Evolutionary conservation across 192 early-diverging fungal genomes (phyloP), one percentile per base, ranked within the genome.

Genomic region (Thamnidium elegans): DNA sequence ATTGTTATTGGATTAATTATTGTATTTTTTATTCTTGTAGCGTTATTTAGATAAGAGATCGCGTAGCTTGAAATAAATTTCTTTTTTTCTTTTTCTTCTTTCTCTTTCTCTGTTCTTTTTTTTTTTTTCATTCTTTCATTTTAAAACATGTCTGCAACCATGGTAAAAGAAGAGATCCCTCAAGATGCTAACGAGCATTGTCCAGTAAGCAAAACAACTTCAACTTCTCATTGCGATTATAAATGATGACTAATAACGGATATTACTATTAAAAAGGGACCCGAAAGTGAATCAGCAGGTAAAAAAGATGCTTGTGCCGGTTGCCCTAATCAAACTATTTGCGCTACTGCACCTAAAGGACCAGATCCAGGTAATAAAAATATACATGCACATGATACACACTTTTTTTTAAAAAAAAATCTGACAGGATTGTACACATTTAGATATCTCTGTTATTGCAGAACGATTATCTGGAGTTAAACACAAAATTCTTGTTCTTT

Each of bases 401-500:
- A 55, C 26, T 46, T 46, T 31, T 7, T 46, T 46, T 31, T 7
- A 55, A 32, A 26, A 13, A n/a, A 44, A 55, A 4, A 50, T 26
- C 26, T 26, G 26, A 26, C 26, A 26, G 26, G 26, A 26, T 26
- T 26, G 26, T 26, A 26, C 26, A 21, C 31, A 13, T 21, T 44
- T 62, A 82, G 91, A 84, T 66, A 70, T 93, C 20, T 74, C 84
- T 11, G 23, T 87, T 2, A 87, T 93, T 21, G 79, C 80, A 13
- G 78, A 88, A 47, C 81, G 87, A 11, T 78, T 93, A 66, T 51
- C 60, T 3, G 69, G 52, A 26, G 81, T 89, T 23, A 90, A 91
- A 73, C 91, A 94, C 76, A 94, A 95, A 58, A 78, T 98, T n/a
- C 80, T 99, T 7, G 88, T 99, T 10, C 87, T 99, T 21, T 96